Conservation (phyloP, 192 early-diverging fungal species). For the Spinellus fusiger region DNA sequence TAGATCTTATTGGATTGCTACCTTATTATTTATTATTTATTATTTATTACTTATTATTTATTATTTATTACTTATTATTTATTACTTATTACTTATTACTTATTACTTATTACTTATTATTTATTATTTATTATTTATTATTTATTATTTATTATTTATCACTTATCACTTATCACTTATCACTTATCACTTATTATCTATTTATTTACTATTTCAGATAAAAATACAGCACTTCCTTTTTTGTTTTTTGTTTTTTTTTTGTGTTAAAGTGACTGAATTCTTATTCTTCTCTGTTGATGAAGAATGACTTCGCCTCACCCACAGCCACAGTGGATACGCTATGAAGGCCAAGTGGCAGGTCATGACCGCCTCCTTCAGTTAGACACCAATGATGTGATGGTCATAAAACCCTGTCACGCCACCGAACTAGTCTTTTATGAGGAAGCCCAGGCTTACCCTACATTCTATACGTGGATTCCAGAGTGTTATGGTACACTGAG, state of each 20-base stretch:
- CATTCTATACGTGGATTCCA: slow-evolving; percentile 58
- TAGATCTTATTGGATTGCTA: too few relatives aligned
- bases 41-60: too few relatives aligned
- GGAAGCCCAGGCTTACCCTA: slow-evolving; percentile 35
- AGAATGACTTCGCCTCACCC: background rate
- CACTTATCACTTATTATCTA: too few relatives aligned
- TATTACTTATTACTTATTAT: too few relatives aligned
- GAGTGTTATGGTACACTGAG: slow-evolving; percentile 58
- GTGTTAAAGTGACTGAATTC: background rate
- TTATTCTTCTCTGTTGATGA: background rate
- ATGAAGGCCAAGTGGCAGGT: slow-evolving; percentile 76
- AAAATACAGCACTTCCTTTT: too few relatives aligned
- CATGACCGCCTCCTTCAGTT: slow-evolving; percentile 62
- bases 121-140: too few relatives aligned
- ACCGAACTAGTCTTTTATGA: slow-evolving; percentile 76
- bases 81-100: too few relatives aligned
- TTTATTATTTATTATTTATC: too few relatives aligned
- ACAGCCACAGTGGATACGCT: slow-evolving; percentile 22
- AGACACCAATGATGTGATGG: slow-evolving; percentile 51
- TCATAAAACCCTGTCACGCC: slow-evolving; percentile 63
- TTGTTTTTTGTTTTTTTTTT: background rate
- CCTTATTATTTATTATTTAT: too few relatives aligned
- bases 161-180: too few relatives aligned
- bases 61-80: too few relatives aligned
- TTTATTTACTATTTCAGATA: too few relatives aligned